Conservation (phyloP, 176 grass and related monocot species). For the Avena insularis region DNA sequence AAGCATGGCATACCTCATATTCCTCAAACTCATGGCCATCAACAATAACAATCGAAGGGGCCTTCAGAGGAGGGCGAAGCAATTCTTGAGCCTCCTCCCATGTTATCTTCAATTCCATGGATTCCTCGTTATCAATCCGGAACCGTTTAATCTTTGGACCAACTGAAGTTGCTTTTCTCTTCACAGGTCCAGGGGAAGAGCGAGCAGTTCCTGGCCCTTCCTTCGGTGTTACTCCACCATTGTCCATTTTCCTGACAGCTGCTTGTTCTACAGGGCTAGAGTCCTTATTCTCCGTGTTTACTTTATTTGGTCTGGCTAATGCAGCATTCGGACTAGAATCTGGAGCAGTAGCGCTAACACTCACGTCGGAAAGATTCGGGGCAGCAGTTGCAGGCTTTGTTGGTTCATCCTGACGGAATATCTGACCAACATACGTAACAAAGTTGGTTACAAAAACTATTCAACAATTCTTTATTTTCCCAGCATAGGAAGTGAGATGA, state of each 20-base stretch:
- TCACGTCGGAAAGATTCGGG: conserved; percentile 52
- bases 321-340: conserved; percentile 57
- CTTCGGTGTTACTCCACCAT: conserved; percentile 59
- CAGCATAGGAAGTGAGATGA: background rate
- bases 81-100: conserved; percentile 98
- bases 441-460: background rate
- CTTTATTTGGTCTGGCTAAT: conserved; percentile 52
- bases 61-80: conserved; percentile 82
- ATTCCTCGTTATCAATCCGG: conserved; percentile 93
- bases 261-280: conserved; percentile 57
- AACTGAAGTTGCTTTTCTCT: conserved; percentile 79
- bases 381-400: conserved; percentile 71
- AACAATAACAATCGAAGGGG: conserved; percentile 70
- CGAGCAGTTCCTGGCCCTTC: conserved; percentile 57
- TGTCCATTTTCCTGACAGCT: conserved; percentile 50
- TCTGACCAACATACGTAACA: conserved; percentile 23
- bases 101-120: conserved; percentile 95
- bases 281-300: conserved; percentile 55
- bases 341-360: conserved; percentile 46
- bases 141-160: conserved; percentile 85
- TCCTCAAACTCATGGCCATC: conserved; percentile 97
- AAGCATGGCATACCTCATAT: conserved; percentile 72
- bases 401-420: conserved; percentile 68
- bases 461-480: background rate
- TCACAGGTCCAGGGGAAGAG: conserved; percentile 57